Conservation (phyloP, 495 filamentous ascomycete species). For the Lasiosphaeria miniovina region DNA sequence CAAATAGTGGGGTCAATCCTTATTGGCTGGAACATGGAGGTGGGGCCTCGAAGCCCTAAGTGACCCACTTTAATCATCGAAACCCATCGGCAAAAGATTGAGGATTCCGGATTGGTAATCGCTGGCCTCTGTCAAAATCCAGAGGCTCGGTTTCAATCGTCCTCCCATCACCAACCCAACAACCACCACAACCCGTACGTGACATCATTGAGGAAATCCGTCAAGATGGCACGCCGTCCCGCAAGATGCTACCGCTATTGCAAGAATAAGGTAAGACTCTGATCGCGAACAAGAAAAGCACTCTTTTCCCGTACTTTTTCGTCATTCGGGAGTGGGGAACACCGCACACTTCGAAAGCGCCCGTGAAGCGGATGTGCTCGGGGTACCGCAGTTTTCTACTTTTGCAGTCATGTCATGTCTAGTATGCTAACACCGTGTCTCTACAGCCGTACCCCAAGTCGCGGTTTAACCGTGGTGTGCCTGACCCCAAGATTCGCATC, state of each 20-base stretch:
- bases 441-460: conserved; percentile 95
- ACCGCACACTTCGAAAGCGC: background rate
- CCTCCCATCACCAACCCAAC: conserved; percentile 33
- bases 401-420: conserved; percentile 4
- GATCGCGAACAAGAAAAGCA: conserved; percentile 7
- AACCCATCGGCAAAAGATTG: conserved; percentile 17
- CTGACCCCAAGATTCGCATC: conserved; percentile 98
- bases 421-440: conserved; percentile 34
- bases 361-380: background rate
- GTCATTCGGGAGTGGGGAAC: conserved; percentile 4
- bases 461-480: conserved; percentile 99
- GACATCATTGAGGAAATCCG: conserved; percentile 53
- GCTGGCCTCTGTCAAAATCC: conserved; percentile 33
- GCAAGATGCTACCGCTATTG: conserved; percentile 99
- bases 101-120: conserved; percentile 35
- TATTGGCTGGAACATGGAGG: conserved; percentile 23
- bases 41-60: conserved; percentile 40
- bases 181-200: conserved; percentile 38
- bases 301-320: conserved; percentile 8
- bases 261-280: conserved; percentile 93
- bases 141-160: conserved; percentile 22
- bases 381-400: conserved; percentile 3
- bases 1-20: conserved; percentile 18
- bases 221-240: conserved; percentile 96
- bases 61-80: conserved; percentile 30